These are phyloP conservation scores for Paramecium caudatum DNA, from an alignment of 73 alveolate species.

Conservation along the genomic window DNA sequence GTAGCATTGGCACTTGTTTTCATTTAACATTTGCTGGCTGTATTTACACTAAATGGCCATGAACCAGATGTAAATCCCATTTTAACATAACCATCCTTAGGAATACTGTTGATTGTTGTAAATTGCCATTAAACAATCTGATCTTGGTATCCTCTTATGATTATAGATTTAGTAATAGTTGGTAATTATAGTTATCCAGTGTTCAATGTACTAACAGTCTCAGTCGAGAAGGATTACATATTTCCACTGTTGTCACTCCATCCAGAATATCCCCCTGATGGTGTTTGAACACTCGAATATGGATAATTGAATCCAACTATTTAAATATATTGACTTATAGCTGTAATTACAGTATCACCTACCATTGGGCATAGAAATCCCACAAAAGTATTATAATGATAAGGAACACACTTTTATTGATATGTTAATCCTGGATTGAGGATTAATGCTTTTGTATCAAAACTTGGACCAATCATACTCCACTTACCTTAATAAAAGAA, in stretches of 20 bases:
- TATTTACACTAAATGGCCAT: slow-evolving; percentile 52
- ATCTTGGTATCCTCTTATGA: slow-evolving; percentile 39
- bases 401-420: background rate
- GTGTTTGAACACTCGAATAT: background rate
- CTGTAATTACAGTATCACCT: background rate
- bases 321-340: background rate
- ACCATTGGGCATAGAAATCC: slow-evolving; percentile 54
- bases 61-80: background rate
- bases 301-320: slow-evolving; percentile 50
- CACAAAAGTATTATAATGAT: background rate
- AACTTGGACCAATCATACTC: slow-evolving; percentile 33
- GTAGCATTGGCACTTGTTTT: background rate
- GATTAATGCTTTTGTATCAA: background rate
- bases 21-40: background rate
- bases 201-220: background rate
- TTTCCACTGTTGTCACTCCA: slow-evolving; percentile 52
- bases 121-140: slow-evolving; percentile 19
- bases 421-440: slow-evolving; percentile 21
- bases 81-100: slow-evolving; percentile 35
- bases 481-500: slow-evolving; percentile 38
- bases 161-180: background rate
- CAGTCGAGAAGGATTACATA: slow-evolving; percentile 16
- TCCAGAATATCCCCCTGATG: slow-evolving; percentile 28
- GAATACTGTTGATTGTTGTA: slow-evolving; percentile 6
- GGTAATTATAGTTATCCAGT: background rate